Base-by-base conservation (phyloP, 140 eudicot species). In the Flaveria floridana region DNA sequence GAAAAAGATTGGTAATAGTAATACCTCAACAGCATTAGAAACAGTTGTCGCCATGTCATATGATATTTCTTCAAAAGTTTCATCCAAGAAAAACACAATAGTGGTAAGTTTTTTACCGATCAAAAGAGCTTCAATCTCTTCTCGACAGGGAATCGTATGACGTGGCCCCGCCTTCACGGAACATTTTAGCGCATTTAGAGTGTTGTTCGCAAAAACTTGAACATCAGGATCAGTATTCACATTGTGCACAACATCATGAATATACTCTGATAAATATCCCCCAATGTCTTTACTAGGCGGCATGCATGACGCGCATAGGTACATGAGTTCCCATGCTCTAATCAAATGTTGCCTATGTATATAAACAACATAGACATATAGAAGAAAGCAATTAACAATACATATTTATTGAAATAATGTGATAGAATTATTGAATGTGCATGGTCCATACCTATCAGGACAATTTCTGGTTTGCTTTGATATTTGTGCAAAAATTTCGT, bases 31-130 rank as follows among this genome's bases (percentile, higher is more conserved):
- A 23, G 96, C 96, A 89, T 95, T 95, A 66, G 87, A 94, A 37
- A 95, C 97, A 56, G 99, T 95, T 44, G 99, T 95, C 21, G 99
- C 81, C 99, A 95, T 95, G 83, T 88, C 97, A 72, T 91, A 95
- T 34, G 95, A 77, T 58, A 95, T 95, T 80, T 95, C 97, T 78
- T 95, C 97, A 75, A 95, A 95, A 15, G 99, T 91, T 80, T 95
- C 99, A 83, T 95, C 99, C 96, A 95, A 77, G 85, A 91, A 91
- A 72, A 91, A 95, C 18, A 95, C 99, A 11, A 95, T 91, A 0
- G 99, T 95, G 61, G 97, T 95, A 53, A 95, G 97, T 79, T 87
- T 95, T 89, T 82, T 91, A 7, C 96, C 89, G 37, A 90, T 91
- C 77, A 95, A 80, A 64, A 87, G 91, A 76, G 97, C 97, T 82